Evolutionary conservation across 116 monocot genomes (phyloP), one percentile per base, ranked within the genome.

Genomic region (Papilionanthe hybrid): DNA sequence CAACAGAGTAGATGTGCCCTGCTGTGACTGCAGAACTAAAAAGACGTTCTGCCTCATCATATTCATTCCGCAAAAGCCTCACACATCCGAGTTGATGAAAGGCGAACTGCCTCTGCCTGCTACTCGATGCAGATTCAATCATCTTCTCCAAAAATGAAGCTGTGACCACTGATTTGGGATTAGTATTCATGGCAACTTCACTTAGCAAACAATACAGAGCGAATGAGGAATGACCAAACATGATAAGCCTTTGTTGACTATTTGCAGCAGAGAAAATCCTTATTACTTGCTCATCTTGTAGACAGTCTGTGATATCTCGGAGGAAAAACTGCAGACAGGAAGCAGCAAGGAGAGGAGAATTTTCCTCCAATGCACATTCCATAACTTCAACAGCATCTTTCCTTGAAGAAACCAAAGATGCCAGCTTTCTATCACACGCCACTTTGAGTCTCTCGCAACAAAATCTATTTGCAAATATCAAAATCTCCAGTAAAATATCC

Each of bases 1-100:
- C 53, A 72, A 80, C 75, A 20, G 86, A 86, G 72, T 86, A 83
- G 47, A 80, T 27, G 19, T 83, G 86, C 27, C 86, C 83, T 23
- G 60, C 42, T 29, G 77, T 48, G 20, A 80, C 44, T 18, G 86
- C 86, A 43, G 58, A 69, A 73, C 42, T 37, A 63, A 86, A 86
- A 37, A 83, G 83, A 0, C 32, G 11, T 49, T 78, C 86, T 9
- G 83, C 75, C 72, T 83, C 77, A 56, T 60, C n/a, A 49, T 86
- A 80, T 76, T 86, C 86, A 43, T 86, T 80, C 19, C 80, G 75
- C 66, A 82, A 77, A 23, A 83, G 83, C 44, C 55, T 86, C 47
- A 78, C 82, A 50, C 82, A 82, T 43, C 78, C 82, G 7, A 82
- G 82, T 72, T 71, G 71, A 72, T 82, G 82, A 27, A 78, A 78